Conservation (phyloP, 768 basidiomycete genomes). For the Suillus lakei region DNA sequence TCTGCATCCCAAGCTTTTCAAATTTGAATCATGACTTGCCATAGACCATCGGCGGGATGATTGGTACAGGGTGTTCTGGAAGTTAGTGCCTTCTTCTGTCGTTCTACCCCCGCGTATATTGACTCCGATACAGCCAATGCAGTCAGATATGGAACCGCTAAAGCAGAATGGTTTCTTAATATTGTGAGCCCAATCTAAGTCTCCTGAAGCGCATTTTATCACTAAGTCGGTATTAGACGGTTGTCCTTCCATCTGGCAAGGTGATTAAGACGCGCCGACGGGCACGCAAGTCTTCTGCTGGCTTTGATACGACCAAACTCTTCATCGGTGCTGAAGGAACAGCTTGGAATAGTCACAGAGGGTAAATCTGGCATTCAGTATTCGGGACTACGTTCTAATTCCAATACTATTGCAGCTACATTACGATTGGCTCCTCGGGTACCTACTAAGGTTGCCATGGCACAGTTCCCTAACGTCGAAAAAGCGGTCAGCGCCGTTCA, state of each 20-base stretch:
- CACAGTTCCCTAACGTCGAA: constrained; percentile 81
- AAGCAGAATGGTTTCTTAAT: constrained; percentile 87
- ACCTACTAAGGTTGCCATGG: constrained; percentile 87
- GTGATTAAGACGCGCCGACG: constrained; percentile 85
- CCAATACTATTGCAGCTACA: constrained; percentile 50
- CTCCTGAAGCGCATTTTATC: constrained; percentile 19
- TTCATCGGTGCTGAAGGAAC: constrained; percentile 94
- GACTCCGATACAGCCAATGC: constrained; percentile 62
- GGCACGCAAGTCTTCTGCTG: constrained; percentile 84
- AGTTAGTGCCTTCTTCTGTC: constrained; percentile 50
- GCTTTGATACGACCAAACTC: constrained; percentile 85
- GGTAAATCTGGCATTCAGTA: constrained; percentile 46
- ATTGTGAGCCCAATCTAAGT: constrained; percentile 49
- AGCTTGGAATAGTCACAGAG: constrained; percentile 88
- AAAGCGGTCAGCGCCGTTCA: constrained; percentile 81
- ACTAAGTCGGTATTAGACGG: constrained; percentile 58
- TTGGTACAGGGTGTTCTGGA: constrained; percentile 84
- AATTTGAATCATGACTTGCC: not conserved
- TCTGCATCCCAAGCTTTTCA: not conserved
- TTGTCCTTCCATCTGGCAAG: constrained; percentile 82
- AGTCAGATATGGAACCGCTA: constrained; percentile 86
- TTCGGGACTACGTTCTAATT: not conserved
- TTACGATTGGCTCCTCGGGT: constrained; percentile 79
- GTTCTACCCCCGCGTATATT: not conserved
- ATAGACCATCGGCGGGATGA: constrained; percentile 88